A percentile compares a stretch with the other conserved stretches of the same genome.
Evolutionary conservation across 2,329 filamentous ascomycete genomes (phyloP).

Genomic region (Neofusicoccum kwambonambiense): DNA sequence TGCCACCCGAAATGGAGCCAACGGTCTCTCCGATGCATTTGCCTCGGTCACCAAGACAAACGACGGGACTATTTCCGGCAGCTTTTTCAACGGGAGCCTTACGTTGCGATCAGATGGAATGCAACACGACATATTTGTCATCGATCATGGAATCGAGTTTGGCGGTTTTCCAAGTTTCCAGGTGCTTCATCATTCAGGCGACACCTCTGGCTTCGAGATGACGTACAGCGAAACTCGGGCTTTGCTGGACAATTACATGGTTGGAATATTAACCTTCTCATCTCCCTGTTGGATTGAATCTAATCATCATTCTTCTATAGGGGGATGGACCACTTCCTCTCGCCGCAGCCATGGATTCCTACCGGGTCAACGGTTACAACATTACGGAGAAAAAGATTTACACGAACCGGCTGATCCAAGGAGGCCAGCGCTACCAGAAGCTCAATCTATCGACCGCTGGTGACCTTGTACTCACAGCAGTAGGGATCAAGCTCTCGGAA

Average conservation of each 20-base stretch:
- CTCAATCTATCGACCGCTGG: slow-evolving; percentile 35
- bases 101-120: not conserved
- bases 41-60: not conserved
- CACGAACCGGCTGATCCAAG: slow-evolving; percentile 38
- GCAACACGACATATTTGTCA: not conserved
- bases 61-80: not conserved
- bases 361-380: slow-evolving; percentile 37
- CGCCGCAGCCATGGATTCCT: slow-evolving; percentile 40
- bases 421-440: slow-evolving; percentile 39
- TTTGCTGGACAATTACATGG: slow-evolving; percentile 16
- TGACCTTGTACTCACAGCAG: slow-evolving; percentile 25
- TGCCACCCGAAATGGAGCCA: not conserved
- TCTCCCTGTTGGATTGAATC: not conserved
- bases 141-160: slow-evolving; percentile 23
- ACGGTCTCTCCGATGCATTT: not conserved
- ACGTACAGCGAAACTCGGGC: slow-evolving; percentile 17
- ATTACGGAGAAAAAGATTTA: slow-evolving; percentile 26
- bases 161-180: slow-evolving; percentile 23
- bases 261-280: not conserved
- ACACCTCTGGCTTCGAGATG: slow-evolving; percentile 19
- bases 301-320: slow-evolving; percentile 15
- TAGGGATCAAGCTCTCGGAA: slow-evolving; percentile 29
- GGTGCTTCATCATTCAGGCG: slow-evolving; percentile 19
- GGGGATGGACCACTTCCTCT: slow-evolving; percentile 35
- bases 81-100: not conserved